These are phyloP conservation scores for Sporisorium reilianum DNA, from an alignment of 1,284 basidiomycete genomes.

Conservation along the genomic window DNA sequence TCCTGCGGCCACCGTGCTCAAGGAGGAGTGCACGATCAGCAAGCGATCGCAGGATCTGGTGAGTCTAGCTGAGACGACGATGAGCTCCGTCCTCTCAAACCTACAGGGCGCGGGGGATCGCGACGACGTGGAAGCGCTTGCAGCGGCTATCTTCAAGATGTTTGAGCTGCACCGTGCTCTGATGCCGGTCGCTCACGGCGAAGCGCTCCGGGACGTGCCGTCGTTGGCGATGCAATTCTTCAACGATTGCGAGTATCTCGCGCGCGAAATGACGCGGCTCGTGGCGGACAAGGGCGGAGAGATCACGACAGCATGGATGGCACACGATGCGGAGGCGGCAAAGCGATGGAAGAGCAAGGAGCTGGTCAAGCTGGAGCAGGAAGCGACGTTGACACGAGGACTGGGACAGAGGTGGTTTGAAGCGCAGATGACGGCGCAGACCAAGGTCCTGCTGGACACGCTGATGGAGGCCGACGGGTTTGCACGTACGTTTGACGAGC, in stretches of 20 bases:
- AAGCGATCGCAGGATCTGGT: slow-evolving; percentile 47
- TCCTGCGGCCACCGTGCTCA: slow-evolving; percentile 4
- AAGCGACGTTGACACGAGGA: slow-evolving; percentile 43
- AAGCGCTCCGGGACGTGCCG: slow-evolving; percentile 74
- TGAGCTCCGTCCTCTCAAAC: slow-evolving; percentile 26
- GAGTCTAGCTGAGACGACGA: slow-evolving; percentile 27
- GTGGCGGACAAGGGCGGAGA: slow-evolving; percentile 65
- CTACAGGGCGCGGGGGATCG: slow-evolving; percentile 2
- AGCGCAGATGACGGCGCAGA: slow-evolving; percentile 70
- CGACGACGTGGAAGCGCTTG: slow-evolving; percentile 28
- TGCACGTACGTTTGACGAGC: slow-evolving; percentile 78
- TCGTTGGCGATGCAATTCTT: slow-evolving; percentile 81
- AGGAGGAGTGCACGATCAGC: slow-evolving; percentile 50
- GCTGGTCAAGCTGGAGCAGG: slow-evolving; percentile 35
- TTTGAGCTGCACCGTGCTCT: slow-evolving; percentile 86
- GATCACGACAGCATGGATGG: slow-evolving; percentile 15
- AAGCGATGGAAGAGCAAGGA: slow-evolving; percentile 25
- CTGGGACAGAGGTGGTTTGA: slow-evolving; percentile 56
- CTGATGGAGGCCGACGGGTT: slow-evolving; percentile 80
- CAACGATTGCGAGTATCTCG: slow-evolving; percentile 85
- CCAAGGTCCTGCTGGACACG: slow-evolving; percentile 71
- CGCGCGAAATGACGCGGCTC: slow-evolving; percentile 65
- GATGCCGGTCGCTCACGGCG: slow-evolving; percentile 78
- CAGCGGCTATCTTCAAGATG: slow-evolving; percentile 71
- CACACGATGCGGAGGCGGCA: slow-evolving; percentile 22